Evolutionary conservation across 768 basidiomycete species (phyloP).

Genomic region (Calvatia gigantea): DNA sequence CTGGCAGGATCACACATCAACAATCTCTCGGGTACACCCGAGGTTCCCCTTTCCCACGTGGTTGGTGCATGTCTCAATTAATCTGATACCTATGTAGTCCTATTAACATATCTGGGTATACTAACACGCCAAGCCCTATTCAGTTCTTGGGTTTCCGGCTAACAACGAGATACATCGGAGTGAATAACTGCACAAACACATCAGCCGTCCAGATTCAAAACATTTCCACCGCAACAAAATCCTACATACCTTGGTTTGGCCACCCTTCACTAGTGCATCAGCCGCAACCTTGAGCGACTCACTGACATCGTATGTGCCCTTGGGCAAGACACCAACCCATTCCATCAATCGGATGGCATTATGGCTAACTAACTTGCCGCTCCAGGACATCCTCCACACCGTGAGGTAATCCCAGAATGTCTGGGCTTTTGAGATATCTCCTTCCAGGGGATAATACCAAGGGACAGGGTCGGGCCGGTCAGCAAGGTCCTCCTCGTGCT

Average conservation of each 20-base stretch:
- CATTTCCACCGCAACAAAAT: not conserved
- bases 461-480: conserved; percentile 71
- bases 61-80: conserved; percentile 8
- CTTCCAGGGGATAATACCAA: conserved; percentile 98
- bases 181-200: conserved; percentile 59
- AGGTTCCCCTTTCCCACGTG: conserved; percentile 11
- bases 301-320: conserved; percentile 89
- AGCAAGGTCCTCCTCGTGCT: conserved; percentile 93
- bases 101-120: conserved; percentile 12
- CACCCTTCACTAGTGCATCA: conserved; percentile 76
- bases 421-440: conserved; percentile 89
- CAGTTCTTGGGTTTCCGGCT: conserved; percentile 52
- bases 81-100: not conserved
- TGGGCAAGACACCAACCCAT: conserved; percentile 75
- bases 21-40: conserved; percentile 11
- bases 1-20: conserved; percentile 3
- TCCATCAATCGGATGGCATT: conserved; percentile 77
- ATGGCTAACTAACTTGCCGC: conserved; percentile 82
- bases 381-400: conserved; percentile 87
- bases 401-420: conserved; percentile 89
- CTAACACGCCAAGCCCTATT: conserved; percentile 16
- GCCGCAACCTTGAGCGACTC: conserved; percentile 86
- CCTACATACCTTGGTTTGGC: conserved; percentile 71
- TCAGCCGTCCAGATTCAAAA: conserved; percentile 13
- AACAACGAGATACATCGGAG: conserved; percentile 80